Percentiles rank a stretch among this genome's conserved stretches.
phyloP scores from a whole-genome alignment of 352 stramenopile genomes.

The Globisporangium cystogenes region DNA sequence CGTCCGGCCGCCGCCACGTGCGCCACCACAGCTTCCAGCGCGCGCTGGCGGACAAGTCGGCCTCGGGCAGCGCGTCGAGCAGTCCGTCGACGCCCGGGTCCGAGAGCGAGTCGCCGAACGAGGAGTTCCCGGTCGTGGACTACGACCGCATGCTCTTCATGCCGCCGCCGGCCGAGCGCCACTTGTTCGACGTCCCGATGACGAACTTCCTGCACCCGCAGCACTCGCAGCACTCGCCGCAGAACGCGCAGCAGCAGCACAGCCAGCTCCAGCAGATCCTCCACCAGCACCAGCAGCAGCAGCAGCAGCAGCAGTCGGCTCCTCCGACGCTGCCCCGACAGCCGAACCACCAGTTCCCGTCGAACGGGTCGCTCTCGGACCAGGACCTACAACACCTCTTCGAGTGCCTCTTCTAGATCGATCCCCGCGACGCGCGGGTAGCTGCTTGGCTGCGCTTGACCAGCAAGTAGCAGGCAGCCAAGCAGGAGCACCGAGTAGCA shows the following conservation, averaged over 20 bases:
- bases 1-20: conserved; percentile 9
- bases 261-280: not conserved
- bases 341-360: conserved; percentile 7
- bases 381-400: conserved; percentile 36
- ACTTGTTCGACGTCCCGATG: conserved; percentile 4
- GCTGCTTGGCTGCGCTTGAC: too few relatives aligned
- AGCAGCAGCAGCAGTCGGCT: not conserved
- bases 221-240: not conserved
- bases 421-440: too few relatives aligned
- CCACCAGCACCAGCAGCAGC: not conserved
- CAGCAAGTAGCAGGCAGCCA: too few relatives aligned
- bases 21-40: not conserved
- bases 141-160: conserved; percentile 36
- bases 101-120: conserved; percentile 25
- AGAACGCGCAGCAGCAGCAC: not conserved
- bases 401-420: conserved; percentile 32
- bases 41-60: not conserved
- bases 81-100: conserved; percentile 11
- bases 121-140: conserved; percentile 28
- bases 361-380: conserved; percentile 21
- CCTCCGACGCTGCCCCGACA: not conserved
- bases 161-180: conserved; percentile 18
- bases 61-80: not conserved
- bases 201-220: not conserved
- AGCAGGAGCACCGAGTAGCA: too few relatives aligned